Conservation (phyloP, 2,329 filamentous ascomycete species). For the Periconia sp. region DNA sequence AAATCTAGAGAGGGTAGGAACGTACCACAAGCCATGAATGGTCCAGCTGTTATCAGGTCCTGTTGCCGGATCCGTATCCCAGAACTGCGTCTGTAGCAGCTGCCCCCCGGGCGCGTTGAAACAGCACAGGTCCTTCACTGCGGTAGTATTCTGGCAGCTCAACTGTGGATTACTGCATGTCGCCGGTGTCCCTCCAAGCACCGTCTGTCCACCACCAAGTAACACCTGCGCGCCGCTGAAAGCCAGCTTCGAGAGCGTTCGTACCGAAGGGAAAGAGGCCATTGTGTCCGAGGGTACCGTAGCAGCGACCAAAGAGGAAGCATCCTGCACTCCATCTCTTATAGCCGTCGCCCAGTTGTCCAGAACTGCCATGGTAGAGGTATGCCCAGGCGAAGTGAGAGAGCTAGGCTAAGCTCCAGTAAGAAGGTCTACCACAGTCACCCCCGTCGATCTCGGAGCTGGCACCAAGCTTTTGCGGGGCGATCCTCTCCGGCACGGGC, state of each 20-base stretch:
- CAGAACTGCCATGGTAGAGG: conserved; percentile 4
- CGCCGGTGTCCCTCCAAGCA: conserved; percentile 31
- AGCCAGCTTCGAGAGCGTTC: conserved; percentile 45
- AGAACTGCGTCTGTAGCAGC: conserved; percentile 77
- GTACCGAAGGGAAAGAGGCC: conserved; percentile 41
- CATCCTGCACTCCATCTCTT: conserved; percentile 5
- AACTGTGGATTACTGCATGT: conserved; percentile 52
- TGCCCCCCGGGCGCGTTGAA: conserved; percentile 76
- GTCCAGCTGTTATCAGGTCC: conserved; percentile 76
- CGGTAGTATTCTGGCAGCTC: conserved; percentile 69
- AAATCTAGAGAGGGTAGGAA: neutral
- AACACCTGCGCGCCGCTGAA: conserved; percentile 42
- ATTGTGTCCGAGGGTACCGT: conserved; percentile 27
- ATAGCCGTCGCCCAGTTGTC: conserved; percentile 6
- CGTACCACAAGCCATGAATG: conserved; percentile 71
- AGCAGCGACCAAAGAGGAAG: neutral
- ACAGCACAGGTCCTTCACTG: conserved; percentile 71
- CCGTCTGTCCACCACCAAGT: conserved; percentile 32
- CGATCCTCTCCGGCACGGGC: neutral
- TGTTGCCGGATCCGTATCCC: conserved; percentile 70
- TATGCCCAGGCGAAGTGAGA: no score
- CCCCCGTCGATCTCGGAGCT: neutral
- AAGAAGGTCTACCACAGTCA: conserved; percentile 8
- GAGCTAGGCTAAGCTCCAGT: conserved; percentile 10
- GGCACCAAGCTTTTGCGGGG: conserved; percentile 2